These are phyloP conservation scores for Phialophora chinensis DNA, from an alignment of 2,329 filamentous ascomycete genomes.

Conservation along the genomic window DNA sequence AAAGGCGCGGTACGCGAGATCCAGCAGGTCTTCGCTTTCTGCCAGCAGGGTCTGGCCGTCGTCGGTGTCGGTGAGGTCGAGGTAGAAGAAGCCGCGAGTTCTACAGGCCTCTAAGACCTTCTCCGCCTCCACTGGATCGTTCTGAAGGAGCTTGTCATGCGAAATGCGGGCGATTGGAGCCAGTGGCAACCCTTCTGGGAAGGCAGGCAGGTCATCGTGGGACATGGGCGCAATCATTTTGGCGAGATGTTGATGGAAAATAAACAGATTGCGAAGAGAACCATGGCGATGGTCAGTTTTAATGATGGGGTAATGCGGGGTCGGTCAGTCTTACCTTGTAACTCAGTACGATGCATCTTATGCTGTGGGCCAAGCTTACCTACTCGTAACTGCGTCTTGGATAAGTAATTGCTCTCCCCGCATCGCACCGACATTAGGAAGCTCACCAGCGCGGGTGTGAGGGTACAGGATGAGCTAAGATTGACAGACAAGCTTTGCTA, in stretches of 20 bases:
- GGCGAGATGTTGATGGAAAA: neutral
- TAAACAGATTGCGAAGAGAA: neutral
- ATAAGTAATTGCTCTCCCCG: neutral
- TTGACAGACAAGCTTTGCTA: neutral
- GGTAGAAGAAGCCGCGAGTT: slow-evolving; percentile 63
- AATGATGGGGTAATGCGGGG: neutral
- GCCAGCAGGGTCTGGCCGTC: slow-evolving; percentile 48
- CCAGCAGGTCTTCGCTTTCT: slow-evolving; percentile 52
- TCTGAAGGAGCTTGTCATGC: slow-evolving; percentile 45
- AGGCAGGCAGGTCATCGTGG: slow-evolving; percentile 42
- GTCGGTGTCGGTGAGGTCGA: slow-evolving; percentile 52
- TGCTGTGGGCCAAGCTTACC: neutral
- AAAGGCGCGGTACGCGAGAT: slow-evolving; percentile 56
- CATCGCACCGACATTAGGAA: no score
- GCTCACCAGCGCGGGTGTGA: no score
- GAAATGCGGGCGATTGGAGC: slow-evolving; percentile 52
- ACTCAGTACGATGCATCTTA: neutral
- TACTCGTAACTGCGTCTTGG: neutral
- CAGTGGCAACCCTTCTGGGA: slow-evolving; percentile 49
- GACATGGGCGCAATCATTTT: slow-evolving; percentile 6
- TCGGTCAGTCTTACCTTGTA: neutral
- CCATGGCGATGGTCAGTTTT: neutral
- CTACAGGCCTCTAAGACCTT: slow-evolving; percentile 48
- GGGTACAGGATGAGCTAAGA: neutral
- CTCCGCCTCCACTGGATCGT: slow-evolving; percentile 44